phyloP scores from a whole-genome alignment of 805 yeast species.

The Yueomyces sinensis region DNA sequence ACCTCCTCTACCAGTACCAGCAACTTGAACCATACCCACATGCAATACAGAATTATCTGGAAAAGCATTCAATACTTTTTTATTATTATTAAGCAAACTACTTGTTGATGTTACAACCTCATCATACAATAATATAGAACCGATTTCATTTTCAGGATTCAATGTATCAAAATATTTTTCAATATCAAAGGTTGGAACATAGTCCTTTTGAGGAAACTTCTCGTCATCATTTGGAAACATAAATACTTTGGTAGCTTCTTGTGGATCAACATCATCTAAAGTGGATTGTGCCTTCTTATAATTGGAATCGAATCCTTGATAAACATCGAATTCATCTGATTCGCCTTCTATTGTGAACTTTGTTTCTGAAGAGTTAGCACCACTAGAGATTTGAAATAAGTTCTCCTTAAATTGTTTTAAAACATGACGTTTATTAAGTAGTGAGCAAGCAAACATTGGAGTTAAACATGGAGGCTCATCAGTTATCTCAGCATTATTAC shows the following conservation, averaged over 20 bases:
- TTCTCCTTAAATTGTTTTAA: slow-evolving; percentile 8
- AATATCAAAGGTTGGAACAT: slow-evolving; percentile 67
- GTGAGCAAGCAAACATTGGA: slow-evolving; percentile 40
- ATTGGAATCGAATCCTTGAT: slow-evolving; percentile 8
- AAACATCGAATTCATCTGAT: slow-evolving; percentile 14
- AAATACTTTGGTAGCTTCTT: slow-evolving; percentile 42
- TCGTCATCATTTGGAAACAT: slow-evolving; percentile 28
- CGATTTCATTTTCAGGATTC: slow-evolving; percentile 32
- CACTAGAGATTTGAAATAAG: slow-evolving; percentile 1
- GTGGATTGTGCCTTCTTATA: slow-evolving; percentile 5
- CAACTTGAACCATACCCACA: slow-evolving; percentile 71
- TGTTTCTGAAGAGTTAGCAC: slow-evolving; percentile 12
- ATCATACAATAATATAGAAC: slow-evolving; percentile 57
- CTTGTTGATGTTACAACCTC: slow-evolving; percentile 88
- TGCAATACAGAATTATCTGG: slow-evolving; percentile 19
- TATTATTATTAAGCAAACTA: slow-evolving; percentile 63
- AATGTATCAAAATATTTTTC: slow-evolving; percentile 33
- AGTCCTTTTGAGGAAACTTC: slow-evolving; percentile 33
- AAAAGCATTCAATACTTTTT: slow-evolving; percentile 38
- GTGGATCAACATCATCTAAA: slow-evolving; percentile 34
- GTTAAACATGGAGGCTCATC: slow-evolving; percentile 51
- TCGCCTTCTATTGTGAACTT: slow-evolving; percentile 30
- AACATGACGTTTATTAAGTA: slow-evolving; percentile 4
- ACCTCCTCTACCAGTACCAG: slow-evolving; percentile 91
- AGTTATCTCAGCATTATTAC: slow-evolving; percentile 40